A percentile compares a stretch with the other conserved stretches of the same genome.
phyloP scores from a whole-genome alignment of 345 rosid species.

The Luvunga scandens region DNA sequence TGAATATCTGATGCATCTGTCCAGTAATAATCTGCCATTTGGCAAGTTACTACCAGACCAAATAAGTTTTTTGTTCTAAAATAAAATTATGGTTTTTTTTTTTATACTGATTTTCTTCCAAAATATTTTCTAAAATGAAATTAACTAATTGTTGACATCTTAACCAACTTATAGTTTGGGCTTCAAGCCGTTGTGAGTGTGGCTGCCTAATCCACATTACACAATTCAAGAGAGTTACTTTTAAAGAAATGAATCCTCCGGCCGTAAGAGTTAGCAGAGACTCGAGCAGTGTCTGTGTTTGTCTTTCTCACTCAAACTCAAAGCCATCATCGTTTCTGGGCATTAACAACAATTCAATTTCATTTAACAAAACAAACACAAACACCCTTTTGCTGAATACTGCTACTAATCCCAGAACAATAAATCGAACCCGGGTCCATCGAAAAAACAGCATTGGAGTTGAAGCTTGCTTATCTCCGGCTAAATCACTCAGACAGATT shows the following conservation, averaged over 20 bases:
- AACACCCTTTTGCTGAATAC: neutral
- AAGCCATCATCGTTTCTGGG: neutral
- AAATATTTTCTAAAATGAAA: no score
- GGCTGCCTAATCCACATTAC: no score
- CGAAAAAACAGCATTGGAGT: neutral
- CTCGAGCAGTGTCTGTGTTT: neutral
- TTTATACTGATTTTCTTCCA: no score
- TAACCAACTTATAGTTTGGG: no score
- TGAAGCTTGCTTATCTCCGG: conserved; percentile 23
- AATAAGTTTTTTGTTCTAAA: no score
- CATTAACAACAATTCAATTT: neutral
- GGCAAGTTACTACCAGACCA: no score
- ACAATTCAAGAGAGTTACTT: no score
- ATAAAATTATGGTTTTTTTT: no score
- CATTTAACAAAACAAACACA: neutral
- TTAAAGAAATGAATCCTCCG: neutral
- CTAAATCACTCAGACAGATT: conserved; percentile 50
- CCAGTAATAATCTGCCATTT: no score
- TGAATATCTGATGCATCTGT: no score
- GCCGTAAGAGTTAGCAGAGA: neutral
- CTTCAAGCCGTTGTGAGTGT: no score
- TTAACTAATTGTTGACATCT: no score
- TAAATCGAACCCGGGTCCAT: neutral
- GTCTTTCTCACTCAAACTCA: neutral
- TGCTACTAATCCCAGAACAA: neutral